Evolutionary conservation across 148 eudicot species (phyloP).

Genomic region (Simmondsia chinensis): DNA sequence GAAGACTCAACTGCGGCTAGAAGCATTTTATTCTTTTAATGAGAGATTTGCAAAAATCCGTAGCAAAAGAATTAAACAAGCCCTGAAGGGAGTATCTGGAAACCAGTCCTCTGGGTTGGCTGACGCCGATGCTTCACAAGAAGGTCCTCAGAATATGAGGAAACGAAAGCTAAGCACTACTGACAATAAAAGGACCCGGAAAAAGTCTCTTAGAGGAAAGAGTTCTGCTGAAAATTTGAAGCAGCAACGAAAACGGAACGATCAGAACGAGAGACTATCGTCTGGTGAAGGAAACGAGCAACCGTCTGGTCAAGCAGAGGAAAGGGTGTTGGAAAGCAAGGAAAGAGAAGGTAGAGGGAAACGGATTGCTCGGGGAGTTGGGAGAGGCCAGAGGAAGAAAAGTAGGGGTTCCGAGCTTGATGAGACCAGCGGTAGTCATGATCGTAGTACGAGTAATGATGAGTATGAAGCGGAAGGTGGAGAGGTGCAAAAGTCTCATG

Average conservation of each 20-base stretch:
- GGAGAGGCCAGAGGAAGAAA: conserved; percentile 28
- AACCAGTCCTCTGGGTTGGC: conserved; percentile 31
- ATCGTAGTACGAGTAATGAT: conserved; percentile 19
- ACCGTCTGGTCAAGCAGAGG: conserved; percentile 7
- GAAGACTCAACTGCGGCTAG: conserved; percentile 89
- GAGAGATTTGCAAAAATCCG: conserved; percentile 96
- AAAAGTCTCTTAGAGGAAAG: conserved; percentile 4
- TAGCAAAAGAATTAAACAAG: conserved; percentile 81
- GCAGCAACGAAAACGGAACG: conserved; percentile 21
- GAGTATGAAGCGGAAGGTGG: conserved; percentile 27
- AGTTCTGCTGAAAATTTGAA: conserved; percentile 17
- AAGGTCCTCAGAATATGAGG: conserved; percentile 20
- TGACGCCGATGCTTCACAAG: conserved; percentile 20
- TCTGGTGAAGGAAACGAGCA: conserved; percentile 15
- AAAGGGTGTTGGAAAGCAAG: conserved; percentile 22
- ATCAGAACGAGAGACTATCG: conserved; percentile 11
- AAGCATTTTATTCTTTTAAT: conserved; percentile 95
- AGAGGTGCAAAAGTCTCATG: conserved; percentile 14
- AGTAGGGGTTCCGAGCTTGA: conserved; percentile 15
- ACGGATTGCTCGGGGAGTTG: conserved; percentile 11
- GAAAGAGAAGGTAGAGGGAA: conserved; percentile 20
- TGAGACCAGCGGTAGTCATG: conserved; percentile 27
- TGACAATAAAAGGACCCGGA: conserved; percentile 9
- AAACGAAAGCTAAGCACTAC: conserved; percentile 26
- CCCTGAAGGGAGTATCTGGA: conserved; percentile 65